These are phyloP conservation scores for Pseudogymnoascus sp. DNA, from an alignment of 2,329 filamentous ascomycete species.

Conservation along the genomic window DNA sequence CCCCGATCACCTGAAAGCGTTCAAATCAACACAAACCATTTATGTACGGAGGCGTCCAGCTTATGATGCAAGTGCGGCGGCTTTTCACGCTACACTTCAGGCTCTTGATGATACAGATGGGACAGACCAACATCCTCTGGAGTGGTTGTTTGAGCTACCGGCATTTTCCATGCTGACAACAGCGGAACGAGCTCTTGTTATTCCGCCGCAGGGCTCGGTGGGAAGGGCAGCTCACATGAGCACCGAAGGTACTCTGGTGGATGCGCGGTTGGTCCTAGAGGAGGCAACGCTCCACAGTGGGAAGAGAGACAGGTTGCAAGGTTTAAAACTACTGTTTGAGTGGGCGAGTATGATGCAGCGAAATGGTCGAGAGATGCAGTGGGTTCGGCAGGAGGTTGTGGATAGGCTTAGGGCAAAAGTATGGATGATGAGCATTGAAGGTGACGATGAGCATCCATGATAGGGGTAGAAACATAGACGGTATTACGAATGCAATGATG, in stretches of 20 bases:
- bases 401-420: constrained; percentile 45
- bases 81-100: constrained; percentile 55
- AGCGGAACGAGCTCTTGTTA: constrained; percentile 46
- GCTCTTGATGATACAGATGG: constrained; percentile 52
- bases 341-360: constrained; percentile 48
- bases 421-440: constrained; percentile 30
- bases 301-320: constrained; percentile 49
- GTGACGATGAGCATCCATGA: constrained; percentile 1
- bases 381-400: constrained; percentile 48
- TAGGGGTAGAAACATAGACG: not conserved
- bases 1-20: constrained; percentile 45
- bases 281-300: constrained; percentile 37
- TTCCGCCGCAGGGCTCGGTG: constrained; percentile 36
- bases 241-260: constrained; percentile 50
- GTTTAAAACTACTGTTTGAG: constrained; percentile 53
- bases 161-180: constrained; percentile 46
- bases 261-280: constrained; percentile 50
- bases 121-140: constrained; percentile 41
- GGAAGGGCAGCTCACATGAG: constrained; percentile 39
- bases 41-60: constrained; percentile 51
- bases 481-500: constrained; percentile 10
- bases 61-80: constrained; percentile 44
- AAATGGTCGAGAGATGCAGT: constrained; percentile 36
- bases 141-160: constrained; percentile 53
- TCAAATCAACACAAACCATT: constrained; percentile 52